Conservation (phyloP, 352 stramenopile genomes). For the Phytopythium kandeliae region DNA sequence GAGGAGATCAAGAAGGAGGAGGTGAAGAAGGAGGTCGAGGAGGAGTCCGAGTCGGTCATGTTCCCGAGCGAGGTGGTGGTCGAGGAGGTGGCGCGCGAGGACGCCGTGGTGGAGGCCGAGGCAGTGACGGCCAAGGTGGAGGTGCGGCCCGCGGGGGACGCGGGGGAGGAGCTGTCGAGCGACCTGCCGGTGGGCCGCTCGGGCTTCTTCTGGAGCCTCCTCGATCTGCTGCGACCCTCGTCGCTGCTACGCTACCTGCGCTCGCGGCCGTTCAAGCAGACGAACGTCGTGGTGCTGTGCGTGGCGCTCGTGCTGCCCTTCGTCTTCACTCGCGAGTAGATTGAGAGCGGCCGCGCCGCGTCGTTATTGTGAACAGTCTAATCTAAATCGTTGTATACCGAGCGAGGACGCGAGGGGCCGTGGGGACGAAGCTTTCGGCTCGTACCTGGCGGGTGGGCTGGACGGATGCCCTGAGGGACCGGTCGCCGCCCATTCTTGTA, state of each 20-base stretch:
- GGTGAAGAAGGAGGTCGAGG: background rate
- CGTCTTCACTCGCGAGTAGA: constrained; percentile 13
- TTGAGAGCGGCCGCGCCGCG: too few species aligned
- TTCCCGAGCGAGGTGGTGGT: background rate
- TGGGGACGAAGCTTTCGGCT: too few species aligned
- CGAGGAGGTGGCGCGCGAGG: background rate
- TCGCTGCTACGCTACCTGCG: constrained; percentile 25
- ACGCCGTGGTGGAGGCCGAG: background rate
- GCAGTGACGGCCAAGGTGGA: background rate
- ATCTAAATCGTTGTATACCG: too few species aligned
- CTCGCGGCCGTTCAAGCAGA: constrained; percentile 28
- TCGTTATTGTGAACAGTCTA: too few species aligned
- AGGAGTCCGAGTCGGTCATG: background rate
- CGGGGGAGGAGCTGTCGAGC: background rate
- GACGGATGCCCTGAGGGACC: too few species aligned
- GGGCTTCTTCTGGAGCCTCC: background rate
- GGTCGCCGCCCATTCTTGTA: too few species aligned
- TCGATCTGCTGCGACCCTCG: constrained; percentile 16
- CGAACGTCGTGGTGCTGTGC: constrained; percentile 29
- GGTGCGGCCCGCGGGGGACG: background rate
- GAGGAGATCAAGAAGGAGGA: background rate
- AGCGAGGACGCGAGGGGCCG: too few species aligned
- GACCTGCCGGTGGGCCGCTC: constrained; percentile 2
- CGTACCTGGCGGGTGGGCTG: too few species aligned
- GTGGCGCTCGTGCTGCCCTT: constrained; percentile 31